A percentile compares a stretch with the other conserved stretches of the same genome.
These are phyloP conservation scores for Penicillium sp. DNA, from an alignment of 2,329 filamentous ascomycete genomes.

Conservation along the genomic window DNA sequence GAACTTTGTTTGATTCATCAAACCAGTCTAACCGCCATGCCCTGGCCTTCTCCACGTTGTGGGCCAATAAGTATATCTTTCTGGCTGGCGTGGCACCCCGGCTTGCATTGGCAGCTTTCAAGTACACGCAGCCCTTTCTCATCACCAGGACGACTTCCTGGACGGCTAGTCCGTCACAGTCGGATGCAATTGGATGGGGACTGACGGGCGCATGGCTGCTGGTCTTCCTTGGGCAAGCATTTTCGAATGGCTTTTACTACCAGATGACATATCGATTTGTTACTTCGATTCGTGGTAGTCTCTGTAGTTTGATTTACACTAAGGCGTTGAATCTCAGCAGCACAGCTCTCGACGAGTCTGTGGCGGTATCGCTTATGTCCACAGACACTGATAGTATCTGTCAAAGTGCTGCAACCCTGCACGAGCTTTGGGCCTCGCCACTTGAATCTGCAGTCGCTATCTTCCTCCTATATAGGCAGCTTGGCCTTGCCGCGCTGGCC, in stretches of 20 bases:
- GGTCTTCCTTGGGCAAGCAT: not conserved
- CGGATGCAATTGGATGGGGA: not conserved
- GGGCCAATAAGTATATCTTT: not conserved
- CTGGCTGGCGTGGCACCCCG: not conserved
- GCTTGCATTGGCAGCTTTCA: not conserved
- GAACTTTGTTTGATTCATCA: not conserved
- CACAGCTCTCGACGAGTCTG: not conserved
- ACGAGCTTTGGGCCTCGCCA: not conserved
- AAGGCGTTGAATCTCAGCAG: not conserved
- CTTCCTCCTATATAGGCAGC: not conserved
- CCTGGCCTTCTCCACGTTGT: not conserved
- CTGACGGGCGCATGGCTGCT: not conserved
- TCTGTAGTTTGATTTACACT: not conserved
- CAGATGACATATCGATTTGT: not conserved
- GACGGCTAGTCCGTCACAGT: not conserved
- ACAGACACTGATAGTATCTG: not conserved
- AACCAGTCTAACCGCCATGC: not conserved
- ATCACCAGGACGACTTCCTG: not conserved
- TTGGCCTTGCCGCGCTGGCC: not conserved
- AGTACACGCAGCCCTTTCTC: not conserved
- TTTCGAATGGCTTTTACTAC: not conserved
- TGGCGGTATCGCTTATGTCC: not conserved
- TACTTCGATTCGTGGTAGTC: not conserved
- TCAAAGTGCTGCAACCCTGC: not conserved
- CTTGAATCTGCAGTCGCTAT: not conserved